Conservation (phyloP, 352 stramenopile species). For the Globisporangium cylindrosporum region DNA sequence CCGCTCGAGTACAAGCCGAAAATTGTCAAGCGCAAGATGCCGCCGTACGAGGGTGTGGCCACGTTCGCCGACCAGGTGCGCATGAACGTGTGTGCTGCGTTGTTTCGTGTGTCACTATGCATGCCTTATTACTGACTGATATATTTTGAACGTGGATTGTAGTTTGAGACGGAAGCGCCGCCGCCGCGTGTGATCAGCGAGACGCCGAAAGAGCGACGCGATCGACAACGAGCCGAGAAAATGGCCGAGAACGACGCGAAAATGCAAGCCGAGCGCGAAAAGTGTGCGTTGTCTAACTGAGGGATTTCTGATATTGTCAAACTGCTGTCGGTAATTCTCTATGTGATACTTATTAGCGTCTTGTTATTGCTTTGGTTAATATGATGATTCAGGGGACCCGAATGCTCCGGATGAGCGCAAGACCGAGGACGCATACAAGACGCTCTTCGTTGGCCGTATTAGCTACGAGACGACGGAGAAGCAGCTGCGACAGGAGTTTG, state of each 20-base stretch:
- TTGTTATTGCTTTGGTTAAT: neutral
- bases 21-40: conserved; percentile 86
- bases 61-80: conserved; percentile 37
- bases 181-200: conserved; percentile 59
- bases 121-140: neutral
- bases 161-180: conserved; percentile 66
- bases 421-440: conserved; percentile 95
- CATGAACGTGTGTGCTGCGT: neutral
- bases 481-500: conserved; percentile 96
- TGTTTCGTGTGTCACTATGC: neutral
- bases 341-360: neutral
- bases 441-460: conserved; percentile 96
- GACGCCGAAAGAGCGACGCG: conserved; percentile 73
- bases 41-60: conserved; percentile 62
- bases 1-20: conserved; percentile 70
- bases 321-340: neutral
- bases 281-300: conserved; percentile 37
- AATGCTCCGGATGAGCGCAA: conserved; percentile 59
- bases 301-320: neutral
- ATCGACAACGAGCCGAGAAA: conserved; percentile 60
- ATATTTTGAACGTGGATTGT: neutral
- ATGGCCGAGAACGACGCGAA: conserved; percentile 58
- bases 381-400: conserved; percentile 43
- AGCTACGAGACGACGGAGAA: conserved; percentile 98
- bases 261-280: conserved; percentile 52